Evolutionary conservation across 805 yeast genomes (phyloP), one percentile per base, ranked within the genome.

Genomic region (Metschnikowia lochheadii): DNA sequence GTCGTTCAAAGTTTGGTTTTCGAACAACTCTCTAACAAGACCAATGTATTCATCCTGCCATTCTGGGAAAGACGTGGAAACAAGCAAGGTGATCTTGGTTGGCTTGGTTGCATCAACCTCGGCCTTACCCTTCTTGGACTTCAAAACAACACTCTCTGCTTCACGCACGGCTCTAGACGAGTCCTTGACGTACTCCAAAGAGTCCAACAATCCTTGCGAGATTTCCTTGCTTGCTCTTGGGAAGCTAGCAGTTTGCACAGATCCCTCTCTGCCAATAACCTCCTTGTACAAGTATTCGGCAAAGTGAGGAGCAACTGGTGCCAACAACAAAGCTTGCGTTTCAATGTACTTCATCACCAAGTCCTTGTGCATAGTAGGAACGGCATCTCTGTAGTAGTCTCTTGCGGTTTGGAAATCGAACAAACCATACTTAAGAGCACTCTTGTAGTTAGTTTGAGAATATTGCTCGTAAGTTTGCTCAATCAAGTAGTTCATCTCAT

Each of bases 221-320:
- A 86, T 78, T 38, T 89, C 86, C 57, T 78, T 76, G 17, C 79
- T 63, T n/a, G 85, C 82, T 65, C 82, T 77, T 57, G 99, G 98
- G 86, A 92, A 94, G 52, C 56, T 63, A 21, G 92, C 87, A 55
- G 73, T 75, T 68, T 91, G 95, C 40, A 89, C 83, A 41, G 95
- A 77, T 3, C 76, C 77, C 42, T 72, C 66, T 59, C 85, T 79
- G 40, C 83, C 82, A 56, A 94, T 76, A 40, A 90, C 76, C 58
- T 92, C 98, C 65, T 86, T 81, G 80, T 88, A 89, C 51, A 92
- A 75, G 73, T 82, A 89, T 61, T 94, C 99, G 57, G 94, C 83
- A 68, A 92, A 90, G 70, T 94, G 99, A 44, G 99, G 98, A 40
- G 98, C 95, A 60, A 94, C 76, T 56, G 99, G 99, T 15, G 96